Base-by-base conservation (phyloP, 2,329 filamentous ascomycete species). In the Cucurbitaria berberidis region DNA sequence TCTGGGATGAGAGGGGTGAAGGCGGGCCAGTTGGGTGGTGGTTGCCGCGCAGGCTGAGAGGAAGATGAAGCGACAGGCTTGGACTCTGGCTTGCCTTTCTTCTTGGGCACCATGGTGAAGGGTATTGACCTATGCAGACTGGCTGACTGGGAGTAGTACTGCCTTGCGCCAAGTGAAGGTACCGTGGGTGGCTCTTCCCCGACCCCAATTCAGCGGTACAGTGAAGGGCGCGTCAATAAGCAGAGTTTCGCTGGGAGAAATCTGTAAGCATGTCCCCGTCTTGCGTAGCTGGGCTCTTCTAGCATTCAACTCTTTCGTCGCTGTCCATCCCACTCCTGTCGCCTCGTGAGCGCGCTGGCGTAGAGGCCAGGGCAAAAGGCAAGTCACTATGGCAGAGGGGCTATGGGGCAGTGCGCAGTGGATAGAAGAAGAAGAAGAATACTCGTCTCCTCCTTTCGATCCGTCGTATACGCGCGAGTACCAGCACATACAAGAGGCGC, bases 1-100 rank as follows among this genome's bases (percentile, higher is more conserved):
- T 88, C 76, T 40, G 90, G 88, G 38, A 92, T 76, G 9, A 86
- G 74, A 15, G 91, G 90, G 59, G 82, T 84, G 71, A 96, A 86
- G 19, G 79, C 76, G 30, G 91, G 90, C 91, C 91, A 93, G 66
- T 87, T 79, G 42, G 83, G 83, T 29, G 80, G 50, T 41, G 55
- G 27, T 19, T 46, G 51, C 5, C 22, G 46, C n/a, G n/a, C n/a
- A n/a, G n/a, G n/a, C n/a, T n/a, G n/a, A n/a, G n/a, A n/a, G n/a
- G n/a, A n/a, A n/a, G n/a, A n/a, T 16, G 38, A 27, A 40, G 35
- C 18, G 11, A 50, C 21, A 7, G 27, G 38, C 27, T 48, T 57
- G 27, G 46, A 16, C 10, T 56, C 40, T 9, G 51, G 40, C 35
- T 59, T 58, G 35, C 38, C 54, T 48, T 68, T 73, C 45, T 68